Conservation (phyloP, 495 filamentous ascomycete species). For the Hypoxylon subgilvum region DNA sequence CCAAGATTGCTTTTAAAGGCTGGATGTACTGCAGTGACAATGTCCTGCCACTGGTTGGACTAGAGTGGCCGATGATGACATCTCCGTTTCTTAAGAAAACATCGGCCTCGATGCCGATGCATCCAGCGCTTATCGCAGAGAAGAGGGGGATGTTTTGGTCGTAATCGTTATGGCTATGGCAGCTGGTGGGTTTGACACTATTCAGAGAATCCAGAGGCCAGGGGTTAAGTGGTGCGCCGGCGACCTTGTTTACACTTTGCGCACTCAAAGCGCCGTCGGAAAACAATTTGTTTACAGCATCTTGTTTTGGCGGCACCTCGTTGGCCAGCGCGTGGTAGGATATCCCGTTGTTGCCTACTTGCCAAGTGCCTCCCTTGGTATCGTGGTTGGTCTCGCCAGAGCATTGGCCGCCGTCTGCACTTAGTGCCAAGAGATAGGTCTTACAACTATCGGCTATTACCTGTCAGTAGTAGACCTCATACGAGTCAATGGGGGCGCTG, state of each 20-base stretch:
- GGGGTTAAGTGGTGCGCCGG: slow-evolving; percentile 36
- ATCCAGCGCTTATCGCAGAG: slow-evolving; percentile 39
- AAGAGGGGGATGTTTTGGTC: slow-evolving; percentile 36
- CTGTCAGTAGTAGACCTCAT: slow-evolving; percentile 10
- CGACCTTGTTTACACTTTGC: slow-evolving; percentile 38
- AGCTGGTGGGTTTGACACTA: slow-evolving; percentile 34
- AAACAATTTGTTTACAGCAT: slow-evolving; percentile 41
- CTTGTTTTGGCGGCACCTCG: slow-evolving; percentile 37
- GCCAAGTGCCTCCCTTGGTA: slow-evolving; percentile 43
- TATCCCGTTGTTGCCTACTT: slow-evolving; percentile 36
- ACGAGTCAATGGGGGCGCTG: slow-evolving; percentile 5
- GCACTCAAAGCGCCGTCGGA: slow-evolving; percentile 26
- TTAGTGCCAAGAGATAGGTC: slow-evolving; percentile 35
- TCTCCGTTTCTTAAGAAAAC: slow-evolving; percentile 34
- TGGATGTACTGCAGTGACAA: slow-evolving; percentile 37
- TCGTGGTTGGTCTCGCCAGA: slow-evolving; percentile 38
- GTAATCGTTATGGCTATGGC: slow-evolving; percentile 47
- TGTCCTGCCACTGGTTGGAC: slow-evolving; percentile 37
- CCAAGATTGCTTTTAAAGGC: slow-evolving; percentile 38
- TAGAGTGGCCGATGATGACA: slow-evolving; percentile 39
- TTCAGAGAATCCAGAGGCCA: slow-evolving; percentile 43
- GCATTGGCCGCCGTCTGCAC: slow-evolving; percentile 32
- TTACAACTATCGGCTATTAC: slow-evolving; percentile 31
- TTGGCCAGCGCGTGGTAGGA: slow-evolving; percentile 40
- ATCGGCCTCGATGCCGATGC: slow-evolving; percentile 47